Percentiles rank a stretch among this genome's conserved stretches.
These are phyloP conservation scores for Marasmius fiardii DNA, from an alignment of 1,284 basidiomycete species.

Conservation along the genomic window DNA sequence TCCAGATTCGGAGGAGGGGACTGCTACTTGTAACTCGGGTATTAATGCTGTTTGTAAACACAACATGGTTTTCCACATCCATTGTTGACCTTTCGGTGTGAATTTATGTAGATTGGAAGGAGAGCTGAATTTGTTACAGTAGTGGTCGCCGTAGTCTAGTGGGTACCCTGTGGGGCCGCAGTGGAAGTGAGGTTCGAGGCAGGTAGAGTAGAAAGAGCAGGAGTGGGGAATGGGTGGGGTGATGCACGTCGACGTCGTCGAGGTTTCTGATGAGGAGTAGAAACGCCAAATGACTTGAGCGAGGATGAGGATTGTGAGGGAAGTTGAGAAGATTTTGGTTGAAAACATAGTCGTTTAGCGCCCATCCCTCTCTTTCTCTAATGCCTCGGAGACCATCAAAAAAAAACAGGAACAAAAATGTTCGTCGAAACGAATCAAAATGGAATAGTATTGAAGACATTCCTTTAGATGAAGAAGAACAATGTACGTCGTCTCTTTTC, in stretches of 20 bases:
- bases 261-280: too few relatives aligned
- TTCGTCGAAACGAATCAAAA: conserved; percentile 50
- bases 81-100: conserved; percentile 30
- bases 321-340: too few relatives aligned
- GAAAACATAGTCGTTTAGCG: background rate
- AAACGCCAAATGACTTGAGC: too few relatives aligned
- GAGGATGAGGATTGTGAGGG: too few relatives aligned
- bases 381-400: conserved; percentile 26
- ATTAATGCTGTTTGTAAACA: conserved; percentile 41
- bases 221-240: conserved; percentile 30
- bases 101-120: conserved; percentile 22
- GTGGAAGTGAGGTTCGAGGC: conserved; percentile 39
- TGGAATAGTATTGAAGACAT: conserved; percentile 68
- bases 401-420: conserved; percentile 28
- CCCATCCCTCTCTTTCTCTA: too few relatives aligned
- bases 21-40: conserved; percentile 25
- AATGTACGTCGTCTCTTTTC: conserved; percentile 45
- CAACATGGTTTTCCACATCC: conserved; percentile 44
- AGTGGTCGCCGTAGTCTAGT: conserved; percentile 35
- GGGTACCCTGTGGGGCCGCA: conserved; percentile 41
- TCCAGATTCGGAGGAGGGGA: background rate
- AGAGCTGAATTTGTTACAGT: conserved; percentile 34
- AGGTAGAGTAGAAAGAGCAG: conserved; percentile 42
- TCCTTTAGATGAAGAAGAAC: conserved; percentile 72
- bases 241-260: too few relatives aligned